Evolutionary conservation across 2,329 filamentous ascomycete species (phyloP).

Genomic region (Parafenestella ontariensis): DNA sequence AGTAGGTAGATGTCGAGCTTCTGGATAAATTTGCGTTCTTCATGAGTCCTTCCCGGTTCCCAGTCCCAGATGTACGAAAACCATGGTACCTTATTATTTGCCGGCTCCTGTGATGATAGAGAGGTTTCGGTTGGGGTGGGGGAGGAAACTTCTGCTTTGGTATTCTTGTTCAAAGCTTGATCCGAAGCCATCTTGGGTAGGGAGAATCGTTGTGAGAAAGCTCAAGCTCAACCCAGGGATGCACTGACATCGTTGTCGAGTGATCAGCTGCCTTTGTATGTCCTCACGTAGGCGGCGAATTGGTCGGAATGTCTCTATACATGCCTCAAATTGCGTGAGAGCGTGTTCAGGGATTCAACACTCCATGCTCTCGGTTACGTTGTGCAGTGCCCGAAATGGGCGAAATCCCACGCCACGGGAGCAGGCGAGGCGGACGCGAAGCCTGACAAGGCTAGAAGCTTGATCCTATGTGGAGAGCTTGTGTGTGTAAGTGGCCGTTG

Average conservation of each 20-base stretch:
- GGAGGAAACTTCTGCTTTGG: neutral
- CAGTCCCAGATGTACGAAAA: conserved; percentile 38
- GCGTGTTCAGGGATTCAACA: neutral
- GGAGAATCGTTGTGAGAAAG: neutral
- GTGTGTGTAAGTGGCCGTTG: neutral
- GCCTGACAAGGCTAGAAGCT: neutral
- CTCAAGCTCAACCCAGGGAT: neutral
- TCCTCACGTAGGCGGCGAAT: neutral
- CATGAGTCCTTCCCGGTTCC: conserved; percentile 29
- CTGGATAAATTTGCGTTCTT: conserved; percentile 29
- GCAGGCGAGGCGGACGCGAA: neutral
- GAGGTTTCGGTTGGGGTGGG: neutral
- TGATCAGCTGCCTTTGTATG: neutral
- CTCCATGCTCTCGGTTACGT: neutral
- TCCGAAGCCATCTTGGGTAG: neutral
- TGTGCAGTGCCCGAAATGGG: neutral
- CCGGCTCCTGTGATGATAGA: neutral
- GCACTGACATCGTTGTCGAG: neutral
- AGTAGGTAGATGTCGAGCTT: conserved; percentile 32
- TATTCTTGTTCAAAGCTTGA: neutral
- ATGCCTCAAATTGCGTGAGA: conserved; percentile 20
- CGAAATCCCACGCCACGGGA: neutral
- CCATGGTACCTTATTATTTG: conserved; percentile 26
- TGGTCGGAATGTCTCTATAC: conserved; percentile 17
- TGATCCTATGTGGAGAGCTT: neutral